Evolutionary conservation across 2,329 filamentous ascomycete species (phyloP), one percentile per base, ranked within the genome.

Genomic region (Whalleya microplaca): DNA sequence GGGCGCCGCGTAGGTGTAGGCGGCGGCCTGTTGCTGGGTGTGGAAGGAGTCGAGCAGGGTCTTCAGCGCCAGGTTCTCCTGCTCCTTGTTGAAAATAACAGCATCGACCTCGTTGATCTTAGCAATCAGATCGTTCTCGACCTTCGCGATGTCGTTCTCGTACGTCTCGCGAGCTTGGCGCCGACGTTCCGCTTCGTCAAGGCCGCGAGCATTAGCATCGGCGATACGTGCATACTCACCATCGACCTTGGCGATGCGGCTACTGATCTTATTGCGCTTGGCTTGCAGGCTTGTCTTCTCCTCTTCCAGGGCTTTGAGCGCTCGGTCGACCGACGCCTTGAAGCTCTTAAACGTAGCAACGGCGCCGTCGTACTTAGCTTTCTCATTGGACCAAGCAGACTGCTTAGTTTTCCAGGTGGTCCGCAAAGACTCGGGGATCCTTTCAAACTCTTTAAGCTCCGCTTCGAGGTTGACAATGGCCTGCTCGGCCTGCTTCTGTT

Each of bases 211-310:
- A 70, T 90, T 90, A 64, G 88, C 88, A 64, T 88, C 85, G 21
- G 82, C 80, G 64, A 92, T 86, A 65, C 86, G 86, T 53, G 86
- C 85, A 64, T 89, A 82, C 72, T 92, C 89, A 63, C 84, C 86
- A 63, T 89, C 86, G 21, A 91, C 84, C 76, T 91, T 91, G 68
- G 82, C 80, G 65, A 90, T 88, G 48, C 90, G 86, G 21, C 84
- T 80, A 53, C 85, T 84, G 42, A 91, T 86, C 74, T 90, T 90
- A 75, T 91, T 90, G 48, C 84, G 83, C 72, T 90, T 90, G 54
- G 85, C 84, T 67, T 87, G 82, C 27, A 88, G 76, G 60, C 81
- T 80, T 19, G 79, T 76, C 66, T 87, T 82, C 55, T 92, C 89
- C 45, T 85, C 81, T 64, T 86, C 84, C 50, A 89, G 80, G 23